Evolutionary conservation across 176 grass and related monocot species (phyloP), one percentile per base, ranked within the genome.

Genomic region (Thinopyrum elongatum): DNA sequence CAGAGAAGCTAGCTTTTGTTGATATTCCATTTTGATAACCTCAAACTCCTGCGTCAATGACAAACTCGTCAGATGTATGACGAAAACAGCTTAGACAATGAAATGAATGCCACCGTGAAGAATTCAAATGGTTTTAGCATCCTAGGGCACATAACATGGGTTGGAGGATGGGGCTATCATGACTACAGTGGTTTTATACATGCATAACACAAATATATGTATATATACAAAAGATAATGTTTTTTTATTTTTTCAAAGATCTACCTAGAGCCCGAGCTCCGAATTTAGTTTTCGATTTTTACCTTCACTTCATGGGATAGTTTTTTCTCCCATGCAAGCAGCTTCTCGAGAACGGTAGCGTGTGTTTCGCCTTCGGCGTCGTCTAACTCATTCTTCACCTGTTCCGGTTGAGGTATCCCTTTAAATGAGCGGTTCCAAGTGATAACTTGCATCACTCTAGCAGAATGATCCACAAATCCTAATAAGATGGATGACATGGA

Each of bases 251-350:
- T 58, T 58, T 21, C 7, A 58, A 58, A 58, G 19, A 58, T 2
- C 55, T 58, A 58, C 55, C 19, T 58, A 58, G 55, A 9, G 55
- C 55, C 19, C 19, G 7, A 22, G 5, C 7, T 21, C 19, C 0
- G 19, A 58, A 9, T 9, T 58, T 8, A 58, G 7, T 8, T 22
- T 58, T 58, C 1, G 21, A 70, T 36, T 26, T 76, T 81, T 89
- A 95, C 97, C 94, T 92, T 96, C 41, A 96, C 92, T 92, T 99
- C 97, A 81, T 99, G 90, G 62, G 83, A 96, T 28, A 99, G 66
- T 73, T 99, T 99, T 91, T 91, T 94, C 88, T 96, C 97, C 97
- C 94, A 95, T 78, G 97, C 90, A 87, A 91, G 90, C 77, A 99
- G 87, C 88, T 99, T 99, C 82, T 99, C 97, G 2, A 96, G 84